Conservation (phyloP, 2,329 filamentous ascomycete species). For the Daldinia sp. region DNA sequence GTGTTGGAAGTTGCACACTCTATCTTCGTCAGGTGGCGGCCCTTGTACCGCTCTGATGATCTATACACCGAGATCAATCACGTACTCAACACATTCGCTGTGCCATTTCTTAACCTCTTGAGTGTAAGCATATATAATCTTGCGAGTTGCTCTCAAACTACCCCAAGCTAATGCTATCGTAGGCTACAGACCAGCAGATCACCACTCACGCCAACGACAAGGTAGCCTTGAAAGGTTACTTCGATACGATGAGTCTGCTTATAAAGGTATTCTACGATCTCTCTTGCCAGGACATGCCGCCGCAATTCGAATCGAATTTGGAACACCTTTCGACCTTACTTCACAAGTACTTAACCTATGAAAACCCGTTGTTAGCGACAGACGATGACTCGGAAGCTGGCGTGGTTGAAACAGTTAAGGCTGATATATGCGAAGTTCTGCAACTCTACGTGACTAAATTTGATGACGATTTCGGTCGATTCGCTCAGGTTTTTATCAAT, state of each 20-base stretch:
- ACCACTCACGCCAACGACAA: constrained; percentile 81
- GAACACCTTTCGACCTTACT: constrained; percentile 80
- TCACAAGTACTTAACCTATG: constrained; percentile 92
- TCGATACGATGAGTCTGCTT: constrained; percentile 87
- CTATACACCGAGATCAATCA: constrained; percentile 97
- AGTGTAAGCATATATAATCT: constrained; percentile 62
- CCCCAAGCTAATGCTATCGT: constrained; percentile 37
- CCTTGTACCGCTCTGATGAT: constrained; percentile 91
- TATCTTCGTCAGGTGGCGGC: constrained; percentile 96
- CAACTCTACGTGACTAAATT: constrained; percentile 95
- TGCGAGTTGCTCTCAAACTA: background rate
- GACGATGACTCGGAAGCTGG: constrained; percentile 92
- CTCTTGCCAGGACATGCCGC: constrained; percentile 95
- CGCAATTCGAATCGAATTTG: constrained; percentile 92
- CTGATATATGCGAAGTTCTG: constrained; percentile 91
- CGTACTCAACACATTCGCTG: constrained; percentile 86
- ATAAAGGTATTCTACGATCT: constrained; percentile 96
- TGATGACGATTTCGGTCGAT: constrained; percentile 88
- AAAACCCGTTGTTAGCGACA: constrained; percentile 84
- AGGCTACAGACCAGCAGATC: constrained; percentile 78
- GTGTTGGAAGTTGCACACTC: constrained; percentile 98
- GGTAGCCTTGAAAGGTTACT: constrained; percentile 78
- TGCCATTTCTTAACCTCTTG: constrained; percentile 84
- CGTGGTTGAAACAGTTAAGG: constrained; percentile 86
- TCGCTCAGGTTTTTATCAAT: constrained; percentile 85